phyloP scores from a whole-genome alignment of 208 protist genomes.

The Wallacemonas sp. region DNA sequence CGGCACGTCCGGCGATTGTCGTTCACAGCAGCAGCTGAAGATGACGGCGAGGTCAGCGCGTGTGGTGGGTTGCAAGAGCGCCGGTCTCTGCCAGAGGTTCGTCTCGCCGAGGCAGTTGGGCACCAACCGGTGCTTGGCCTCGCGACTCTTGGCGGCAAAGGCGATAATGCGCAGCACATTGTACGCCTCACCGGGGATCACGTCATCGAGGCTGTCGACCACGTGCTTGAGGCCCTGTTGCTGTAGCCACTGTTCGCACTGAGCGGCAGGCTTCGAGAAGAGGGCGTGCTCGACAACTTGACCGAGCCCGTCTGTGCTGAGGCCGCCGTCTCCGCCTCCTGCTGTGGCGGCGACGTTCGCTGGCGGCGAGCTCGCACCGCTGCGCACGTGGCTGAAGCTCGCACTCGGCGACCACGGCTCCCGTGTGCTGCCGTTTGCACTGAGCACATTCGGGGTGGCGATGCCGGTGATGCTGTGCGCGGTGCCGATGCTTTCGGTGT shows the following conservation, averaged over 20 bases:
- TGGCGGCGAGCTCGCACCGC: not conserved
- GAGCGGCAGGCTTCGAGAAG: constrained; percentile 22
- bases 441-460: not conserved
- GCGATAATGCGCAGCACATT: constrained; percentile 57
- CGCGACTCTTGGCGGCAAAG: constrained; percentile 36
- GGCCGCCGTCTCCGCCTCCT: not conserved
- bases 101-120: constrained; percentile 48
- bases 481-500: not conserved
- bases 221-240: constrained; percentile 47
- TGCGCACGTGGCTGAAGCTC: not conserved
- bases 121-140: constrained; percentile 37
- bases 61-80: constrained; percentile 42
- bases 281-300: constrained; percentile 62
- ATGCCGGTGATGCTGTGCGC: not conserved
- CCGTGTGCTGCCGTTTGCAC: not conserved
- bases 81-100: constrained; percentile 46
- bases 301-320: constrained; percentile 33
- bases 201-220: constrained; percentile 48
- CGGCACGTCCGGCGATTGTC: constrained; percentile 37
- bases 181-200: constrained; percentile 65
- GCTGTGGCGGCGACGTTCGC: not conserved
- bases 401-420: constrained; percentile 1
- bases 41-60: constrained; percentile 47
- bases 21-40: constrained; percentile 57
- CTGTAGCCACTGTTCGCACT: constrained; percentile 62